Evolutionary conservation across 1,284 basidiomycete species (phyloP).

Genomic region (Malassezia pachydermatis): DNA sequence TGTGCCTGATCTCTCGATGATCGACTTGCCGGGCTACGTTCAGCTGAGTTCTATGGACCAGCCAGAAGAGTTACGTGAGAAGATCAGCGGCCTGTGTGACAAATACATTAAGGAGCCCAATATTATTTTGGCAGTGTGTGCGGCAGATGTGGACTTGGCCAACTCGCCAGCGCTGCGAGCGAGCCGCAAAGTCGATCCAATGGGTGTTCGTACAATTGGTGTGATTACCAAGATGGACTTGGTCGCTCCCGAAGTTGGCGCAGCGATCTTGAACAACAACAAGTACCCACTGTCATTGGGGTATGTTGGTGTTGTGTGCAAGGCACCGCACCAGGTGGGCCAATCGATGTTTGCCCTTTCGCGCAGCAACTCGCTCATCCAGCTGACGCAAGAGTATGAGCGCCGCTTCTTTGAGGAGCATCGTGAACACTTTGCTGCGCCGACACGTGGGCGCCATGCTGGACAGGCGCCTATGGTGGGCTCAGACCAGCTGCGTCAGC

Average conservation of each 20-base stretch:
- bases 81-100: conserved; percentile 78
- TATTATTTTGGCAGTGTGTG: conserved; percentile 92
- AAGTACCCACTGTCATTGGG: conserved; percentile 94
- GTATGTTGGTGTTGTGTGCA: conserved; percentile 89
- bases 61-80: conserved; percentile 84
- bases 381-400: conserved; percentile 56
- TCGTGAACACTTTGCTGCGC: conserved; percentile 58
- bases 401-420: conserved; percentile 68
- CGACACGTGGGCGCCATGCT: conserved; percentile 53
- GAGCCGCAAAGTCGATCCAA: conserved; percentile 82
- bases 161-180: conserved; percentile 92
- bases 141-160: conserved; percentile 94
- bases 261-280: conserved; percentile 71
- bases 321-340: conserved; percentile 20
- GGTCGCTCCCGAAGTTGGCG: conserved; percentile 73
- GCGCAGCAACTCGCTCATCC: conserved; percentile 53
- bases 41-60: conserved; percentile 92
- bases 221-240: conserved; percentile 99
- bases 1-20: conserved; percentile 91
- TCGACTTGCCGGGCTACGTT: conserved; percentile 94
- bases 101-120: conserved; percentile 96
- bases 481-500: conserved; percentile 72
- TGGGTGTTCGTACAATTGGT: conserved; percentile 88
- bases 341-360: conserved; percentile 13
- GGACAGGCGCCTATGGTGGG: conserved; percentile 58